A percentile compares a stretch with the other conserved stretches of the same genome.
Evolutionary conservation across 2,329 filamentous ascomycete genomes (phyloP).

Genomic region (Stemphylium lycopersici): DNA sequence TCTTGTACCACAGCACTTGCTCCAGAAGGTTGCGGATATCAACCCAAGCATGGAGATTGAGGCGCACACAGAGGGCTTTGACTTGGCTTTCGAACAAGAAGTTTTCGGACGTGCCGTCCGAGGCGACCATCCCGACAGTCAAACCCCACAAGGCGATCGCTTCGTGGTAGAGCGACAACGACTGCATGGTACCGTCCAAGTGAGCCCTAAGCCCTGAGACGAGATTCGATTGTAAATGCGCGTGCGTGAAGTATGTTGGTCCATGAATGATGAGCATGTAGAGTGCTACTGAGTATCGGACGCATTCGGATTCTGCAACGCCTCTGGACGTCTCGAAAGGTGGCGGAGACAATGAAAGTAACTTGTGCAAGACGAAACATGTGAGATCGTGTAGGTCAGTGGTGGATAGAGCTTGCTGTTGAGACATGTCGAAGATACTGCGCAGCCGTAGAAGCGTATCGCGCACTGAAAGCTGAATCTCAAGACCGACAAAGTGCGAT

Average conservation of each 20-base stretch:
- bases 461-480: constrained; percentile 45
- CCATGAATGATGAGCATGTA: constrained; percentile 63
- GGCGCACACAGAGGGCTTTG: neutral
- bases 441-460: constrained; percentile 55
- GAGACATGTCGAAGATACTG: constrained; percentile 50
- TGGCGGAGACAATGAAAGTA: constrained; percentile 45
- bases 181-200: constrained; percentile 5
- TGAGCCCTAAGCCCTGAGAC: constrained; percentile 16
- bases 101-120: neutral
- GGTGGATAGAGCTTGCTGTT: constrained; percentile 38
- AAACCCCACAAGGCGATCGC: constrained; percentile 4
- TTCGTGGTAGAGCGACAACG: neutral
- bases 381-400: constrained; percentile 62
- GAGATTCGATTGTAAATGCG: constrained; percentile 23
- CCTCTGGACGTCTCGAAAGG: constrained; percentile 17
- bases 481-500: constrained; percentile 22
- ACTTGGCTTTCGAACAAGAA: constrained; percentile 1
- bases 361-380: constrained; percentile 60
- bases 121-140: constrained; percentile 5
- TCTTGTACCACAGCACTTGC: constrained; percentile 1
- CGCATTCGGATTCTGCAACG: constrained; percentile 19
- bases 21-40: neutral
- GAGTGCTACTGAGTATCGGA: constrained; percentile 57
- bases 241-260: constrained; percentile 63
- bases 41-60: neutral